Evolutionary conservation across 768 basidiomycete genomes (phyloP).

Genomic region (Leccinum broughii): DNA sequence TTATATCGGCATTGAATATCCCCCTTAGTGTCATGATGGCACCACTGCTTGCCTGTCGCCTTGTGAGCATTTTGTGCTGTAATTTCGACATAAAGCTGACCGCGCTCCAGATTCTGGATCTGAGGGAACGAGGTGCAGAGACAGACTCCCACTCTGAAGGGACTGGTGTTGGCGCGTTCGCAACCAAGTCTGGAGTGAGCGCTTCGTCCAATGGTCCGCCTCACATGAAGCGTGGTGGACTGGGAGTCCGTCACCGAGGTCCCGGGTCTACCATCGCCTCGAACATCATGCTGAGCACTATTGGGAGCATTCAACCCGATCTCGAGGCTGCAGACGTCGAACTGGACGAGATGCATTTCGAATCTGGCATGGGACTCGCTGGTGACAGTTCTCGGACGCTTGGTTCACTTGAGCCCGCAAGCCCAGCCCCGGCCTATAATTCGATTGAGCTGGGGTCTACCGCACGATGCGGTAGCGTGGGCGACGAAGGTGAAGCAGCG

Average conservation of each 20-base stretch:
- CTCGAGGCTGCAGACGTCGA: slow-evolving; percentile 55
- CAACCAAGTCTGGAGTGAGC: slow-evolving; percentile 54
- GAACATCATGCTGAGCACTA: slow-evolving; percentile 61
- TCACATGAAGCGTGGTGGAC: slow-evolving; percentile 33
- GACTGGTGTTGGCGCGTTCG: slow-evolving; percentile 66
- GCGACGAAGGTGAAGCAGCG: slow-evolving; percentile 25
- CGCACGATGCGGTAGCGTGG: slow-evolving; percentile 17
- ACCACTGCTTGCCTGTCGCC: slow-evolving; percentile 75
- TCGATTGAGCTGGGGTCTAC: slow-evolving; percentile 41
- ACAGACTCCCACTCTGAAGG: slow-evolving; percentile 74
- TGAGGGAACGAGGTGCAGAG: slow-evolving; percentile 79
- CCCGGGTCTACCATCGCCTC: slow-evolving; percentile 56
- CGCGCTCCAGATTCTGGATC: slow-evolving; percentile 68
- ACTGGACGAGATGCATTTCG: slow-evolving; percentile 53
- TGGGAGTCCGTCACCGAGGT: slow-evolving; percentile 51
- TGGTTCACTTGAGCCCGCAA: slow-evolving; percentile 34
- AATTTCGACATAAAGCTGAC: slow-evolving; percentile 6
- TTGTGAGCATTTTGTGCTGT: slow-evolving; percentile 43
- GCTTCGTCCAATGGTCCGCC: slow-evolving; percentile 25
- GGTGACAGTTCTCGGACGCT: slow-evolving; percentile 41
- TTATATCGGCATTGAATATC: slow-evolving; percentile 81
- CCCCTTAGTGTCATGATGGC: slow-evolving; percentile 84
- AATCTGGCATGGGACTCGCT: slow-evolving; percentile 53
- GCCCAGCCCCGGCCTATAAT: slow-evolving; percentile 53
- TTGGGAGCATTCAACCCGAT: slow-evolving; percentile 59